Evolutionary conservation across 2,329 filamentous ascomycete species (phyloP).

Genomic region (Sporothrix phasma): DNA sequence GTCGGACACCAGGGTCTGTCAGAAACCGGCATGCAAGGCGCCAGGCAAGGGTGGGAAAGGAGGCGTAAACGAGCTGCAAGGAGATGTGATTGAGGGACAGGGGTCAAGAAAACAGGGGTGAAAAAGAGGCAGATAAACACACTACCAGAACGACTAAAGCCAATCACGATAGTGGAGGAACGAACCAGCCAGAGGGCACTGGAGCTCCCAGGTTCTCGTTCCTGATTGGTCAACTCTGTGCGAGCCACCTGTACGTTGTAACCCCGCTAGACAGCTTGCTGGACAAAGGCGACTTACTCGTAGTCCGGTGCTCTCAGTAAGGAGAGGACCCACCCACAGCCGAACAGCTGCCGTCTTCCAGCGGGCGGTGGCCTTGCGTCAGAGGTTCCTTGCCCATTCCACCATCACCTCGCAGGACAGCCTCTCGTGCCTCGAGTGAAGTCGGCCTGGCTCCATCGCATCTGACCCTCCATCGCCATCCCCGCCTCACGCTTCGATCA

Average conservation of each 20-base stretch:
- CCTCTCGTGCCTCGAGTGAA: not conserved
- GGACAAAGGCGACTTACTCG: no score
- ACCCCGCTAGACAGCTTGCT: not conserved
- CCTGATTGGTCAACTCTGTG: not conserved
- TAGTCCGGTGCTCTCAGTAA: conserved; percentile 1
- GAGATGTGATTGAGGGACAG: not conserved
- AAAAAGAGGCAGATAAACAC: not conserved
- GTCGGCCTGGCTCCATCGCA: not conserved
- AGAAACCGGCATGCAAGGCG: not conserved
- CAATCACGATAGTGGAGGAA: not conserved
- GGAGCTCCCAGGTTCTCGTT: not conserved
- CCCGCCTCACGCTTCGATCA: not conserved
- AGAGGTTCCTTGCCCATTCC: not conserved
- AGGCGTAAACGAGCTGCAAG: not conserved
- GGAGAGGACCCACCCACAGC: conserved; percentile 1
- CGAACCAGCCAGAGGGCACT: not conserved
- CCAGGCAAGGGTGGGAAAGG: not conserved
- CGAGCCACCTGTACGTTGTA: no score
- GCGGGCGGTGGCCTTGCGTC: conserved; percentile 5
- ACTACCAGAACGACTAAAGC: not conserved
- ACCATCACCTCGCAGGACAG: not conserved
- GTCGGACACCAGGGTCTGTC: not conserved
- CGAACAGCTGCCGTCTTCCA: not conserved
- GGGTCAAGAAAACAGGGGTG: not conserved
- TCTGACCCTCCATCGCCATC: not conserved